Evolutionary conservation across 2,329 filamentous ascomycete species (phyloP).

Genomic region (Penicillium sp.): DNA sequence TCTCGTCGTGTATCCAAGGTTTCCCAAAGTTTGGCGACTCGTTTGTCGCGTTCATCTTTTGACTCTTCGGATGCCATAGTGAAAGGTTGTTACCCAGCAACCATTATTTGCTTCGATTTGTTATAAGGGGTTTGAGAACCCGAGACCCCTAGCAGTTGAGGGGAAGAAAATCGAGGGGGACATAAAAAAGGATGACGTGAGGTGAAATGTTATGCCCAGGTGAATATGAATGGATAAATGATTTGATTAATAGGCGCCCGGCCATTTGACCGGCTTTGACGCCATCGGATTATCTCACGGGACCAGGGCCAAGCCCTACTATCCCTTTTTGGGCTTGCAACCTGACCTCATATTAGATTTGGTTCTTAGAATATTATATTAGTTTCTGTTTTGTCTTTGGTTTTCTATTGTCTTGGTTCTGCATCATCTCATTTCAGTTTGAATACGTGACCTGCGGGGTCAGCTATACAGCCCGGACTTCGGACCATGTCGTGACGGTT

Average conservation of each 20-base stretch:
- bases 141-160: slow-evolving; percentile 2
- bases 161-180: slow-evolving; percentile 18
- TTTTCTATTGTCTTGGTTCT: background rate
- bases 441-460: slow-evolving; percentile 10
- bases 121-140: background rate
- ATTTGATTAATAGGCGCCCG: slow-evolving; percentile 34
- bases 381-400: background rate
- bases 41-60: slow-evolving; percentile 72
- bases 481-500: slow-evolving; percentile 10
- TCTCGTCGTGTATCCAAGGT: slow-evolving; percentile 73
- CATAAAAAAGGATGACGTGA: slow-evolving; percentile 24
- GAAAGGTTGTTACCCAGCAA: slow-evolving; percentile 47
- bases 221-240: background rate
- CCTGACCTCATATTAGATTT: slow-evolving; percentile 1
- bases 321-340: slow-evolving; percentile 27
- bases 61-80: slow-evolving; percentile 69
- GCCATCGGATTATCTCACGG: slow-evolving; percentile 29
- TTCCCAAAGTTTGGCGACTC: slow-evolving; percentile 80
- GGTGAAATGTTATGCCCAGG: background rate
- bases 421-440: slow-evolving; percentile 1
- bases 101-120: slow-evolving; percentile 40
- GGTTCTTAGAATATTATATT: background rate
- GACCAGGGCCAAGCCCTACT: slow-evolving; percentile 33
- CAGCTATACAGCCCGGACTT: slow-evolving; percentile 3
- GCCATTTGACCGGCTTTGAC: slow-evolving; percentile 34